Base-by-base conservation (phyloP, 1,284 basidiomycete species). In the Ceratobasidium sp. region DNA sequence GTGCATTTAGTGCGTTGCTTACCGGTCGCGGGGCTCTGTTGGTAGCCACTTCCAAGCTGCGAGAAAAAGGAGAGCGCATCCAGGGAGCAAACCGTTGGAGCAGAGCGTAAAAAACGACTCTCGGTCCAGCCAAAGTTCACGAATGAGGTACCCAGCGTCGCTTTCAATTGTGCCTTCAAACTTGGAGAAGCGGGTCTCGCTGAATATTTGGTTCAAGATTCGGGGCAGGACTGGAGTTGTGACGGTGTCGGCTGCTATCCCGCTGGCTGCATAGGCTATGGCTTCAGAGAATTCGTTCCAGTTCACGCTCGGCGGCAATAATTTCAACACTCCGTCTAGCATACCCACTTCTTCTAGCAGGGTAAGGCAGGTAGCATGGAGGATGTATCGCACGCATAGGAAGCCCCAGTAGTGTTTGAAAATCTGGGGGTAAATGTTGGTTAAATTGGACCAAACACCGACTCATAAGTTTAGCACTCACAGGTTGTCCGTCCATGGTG, bases 11-110 rank as follows among this genome's bases (percentile, higher is more conserved):
- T 22, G 22, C 6, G 34, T 49, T 19, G 16, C 48, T 49, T 49
- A 49, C 48, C n/a, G 48, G n/a, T 8, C 1, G 5, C 6, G 7
- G 5, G 48, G 4, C 48, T n/a, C n/a, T n/a, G 48, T 22, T 8
- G 16, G 48, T 22, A 49, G 7, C 48, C 48, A 49, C n/a, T 49
- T 49, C 48, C 48, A 58, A 34, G 56, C 56, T 13, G 31, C 56
- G n/a, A 58, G 56, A 3, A 58, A 19, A 14, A 54, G 13, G 6
- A 31, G 9, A 16, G 53, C 2, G 27, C 27, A 31, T 29, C 53
- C 53, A 16, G 27, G 27, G 19, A 31, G 27, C 27, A 31, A 31
- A 24, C 7, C 29, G 53, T 27, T 3, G 11, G 31, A 56, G 19
- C 49, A 51, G 13, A 51, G 49, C 22, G 5, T 51, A 8, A 51